phyloP scores from a whole-genome alignment of 1,139 yeast species.

The Lodderomyces orthopsilosis region DNA sequence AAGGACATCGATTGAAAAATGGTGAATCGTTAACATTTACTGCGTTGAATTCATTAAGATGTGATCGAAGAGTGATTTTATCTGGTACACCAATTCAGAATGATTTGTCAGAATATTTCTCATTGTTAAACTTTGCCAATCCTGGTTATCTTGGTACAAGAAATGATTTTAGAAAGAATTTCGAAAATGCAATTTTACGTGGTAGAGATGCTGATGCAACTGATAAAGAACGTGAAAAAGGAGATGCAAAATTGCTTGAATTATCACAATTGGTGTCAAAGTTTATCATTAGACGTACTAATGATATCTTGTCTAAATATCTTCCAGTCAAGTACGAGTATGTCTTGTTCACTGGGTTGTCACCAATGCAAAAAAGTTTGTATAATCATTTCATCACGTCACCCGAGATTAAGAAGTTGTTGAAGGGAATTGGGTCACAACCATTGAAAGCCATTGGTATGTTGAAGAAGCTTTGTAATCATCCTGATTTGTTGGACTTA shows the following conservation, averaged over 20 bases:
- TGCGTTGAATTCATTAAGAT: constrained; percentile 76
- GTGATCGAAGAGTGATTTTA: constrained; percentile 84
- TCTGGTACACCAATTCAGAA: constrained; percentile 98
- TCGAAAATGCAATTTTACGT: constrained; percentile 72
- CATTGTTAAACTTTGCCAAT: constrained; percentile 86
- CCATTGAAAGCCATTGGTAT: constrained; percentile 89
- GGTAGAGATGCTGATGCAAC: constrained; percentile 92
- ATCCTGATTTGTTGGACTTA: constrained; percentile 78
- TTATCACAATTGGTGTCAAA: constrained; percentile 77
- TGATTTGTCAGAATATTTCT: constrained; percentile 91
- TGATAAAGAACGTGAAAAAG: constrained; percentile 69
- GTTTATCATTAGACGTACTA: constrained; percentile 91
- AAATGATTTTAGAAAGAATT: constrained; percentile 78
- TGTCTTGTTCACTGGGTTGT: constrained; percentile 82
- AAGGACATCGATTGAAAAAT: constrained; percentile 92
- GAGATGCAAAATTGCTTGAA: constrained; percentile 71
- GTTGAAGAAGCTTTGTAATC: constrained; percentile 86
- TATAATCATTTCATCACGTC: constrained; percentile 78
- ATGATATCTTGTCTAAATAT: constrained; percentile 89
- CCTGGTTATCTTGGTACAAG: constrained; percentile 91
- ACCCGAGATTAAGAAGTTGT: constrained; percentile 68
- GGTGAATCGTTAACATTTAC: constrained; percentile 93
- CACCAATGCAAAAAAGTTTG: constrained; percentile 71
- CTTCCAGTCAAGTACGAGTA: constrained; percentile 95
- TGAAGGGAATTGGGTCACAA: constrained; percentile 75